Conservation (phyloP, 208 protist species). For the Acanthamoeba royreba region DNA sequence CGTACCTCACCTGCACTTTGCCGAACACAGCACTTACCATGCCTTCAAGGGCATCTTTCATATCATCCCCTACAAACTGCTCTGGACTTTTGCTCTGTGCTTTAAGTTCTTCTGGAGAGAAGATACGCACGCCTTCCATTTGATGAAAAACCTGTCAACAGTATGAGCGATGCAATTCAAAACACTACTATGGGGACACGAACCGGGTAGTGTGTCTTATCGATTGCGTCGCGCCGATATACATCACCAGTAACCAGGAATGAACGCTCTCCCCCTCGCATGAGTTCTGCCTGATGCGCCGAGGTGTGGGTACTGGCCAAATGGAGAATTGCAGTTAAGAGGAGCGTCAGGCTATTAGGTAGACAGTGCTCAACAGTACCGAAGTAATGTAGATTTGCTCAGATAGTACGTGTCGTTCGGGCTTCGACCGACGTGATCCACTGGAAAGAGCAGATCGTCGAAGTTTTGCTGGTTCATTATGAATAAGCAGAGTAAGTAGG, state of each 20-base stretch:
- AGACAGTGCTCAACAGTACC: no score
- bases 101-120: constrained; percentile 26
- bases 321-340: neutral
- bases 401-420: constrained; percentile 81
- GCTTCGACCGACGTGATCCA: constrained; percentile 68
- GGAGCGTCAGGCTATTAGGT: neutral
- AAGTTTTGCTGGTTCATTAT: constrained; percentile 72
- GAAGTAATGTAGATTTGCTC: constrained; percentile 36
- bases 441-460: constrained; percentile 73
- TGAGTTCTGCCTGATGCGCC: constrained; percentile 77
- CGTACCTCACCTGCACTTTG: constrained; percentile 14
- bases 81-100: neutral
- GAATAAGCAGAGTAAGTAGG: no score
- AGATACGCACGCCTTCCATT: constrained; percentile 78
- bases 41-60: constrained; percentile 76
- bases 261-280: constrained; percentile 12
- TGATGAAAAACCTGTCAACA: constrained; percentile 70
- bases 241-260: constrained; percentile 85
- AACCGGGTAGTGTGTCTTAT: constrained; percentile 82
- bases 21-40: constrained; percentile 51
- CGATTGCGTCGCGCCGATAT: constrained; percentile 84
- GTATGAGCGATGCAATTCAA: no score
- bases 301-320: constrained; percentile 72
- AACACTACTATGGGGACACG: neutral
- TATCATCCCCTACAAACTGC: constrained; percentile 59